These are phyloP conservation scores for Phanerochaete sordida DNA, from an alignment of 768 basidiomycete genomes.

Conservation along the genomic window DNA sequence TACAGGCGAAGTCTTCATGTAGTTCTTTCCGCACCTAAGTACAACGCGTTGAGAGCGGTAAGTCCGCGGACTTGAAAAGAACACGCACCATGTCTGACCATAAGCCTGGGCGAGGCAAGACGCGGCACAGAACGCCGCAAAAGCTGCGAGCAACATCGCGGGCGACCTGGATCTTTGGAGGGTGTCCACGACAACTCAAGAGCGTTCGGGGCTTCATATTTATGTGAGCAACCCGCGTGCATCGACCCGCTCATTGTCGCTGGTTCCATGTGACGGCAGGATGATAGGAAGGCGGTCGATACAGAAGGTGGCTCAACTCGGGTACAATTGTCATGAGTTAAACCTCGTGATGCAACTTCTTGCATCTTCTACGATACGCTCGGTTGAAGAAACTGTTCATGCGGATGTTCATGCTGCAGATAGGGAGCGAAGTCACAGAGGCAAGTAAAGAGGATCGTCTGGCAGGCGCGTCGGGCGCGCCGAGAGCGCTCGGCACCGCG, in stretches of 20 bases:
- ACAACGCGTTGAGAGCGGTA: background rate
- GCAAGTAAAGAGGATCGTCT: no score
- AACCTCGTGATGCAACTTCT: background rate
- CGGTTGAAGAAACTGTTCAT: background rate
- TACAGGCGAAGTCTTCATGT: constrained; percentile 35
- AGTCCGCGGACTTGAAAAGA: background rate
- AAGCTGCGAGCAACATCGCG: background rate
- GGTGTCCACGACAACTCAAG: background rate
- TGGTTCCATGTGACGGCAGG: background rate
- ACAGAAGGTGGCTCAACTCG: background rate
- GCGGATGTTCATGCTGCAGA: background rate
- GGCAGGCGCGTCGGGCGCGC: no score
- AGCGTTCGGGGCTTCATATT: background rate
- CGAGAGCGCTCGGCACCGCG: no score
- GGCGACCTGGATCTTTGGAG: background rate
- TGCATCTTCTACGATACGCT: background rate
- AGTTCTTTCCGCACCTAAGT: constrained; percentile 51
- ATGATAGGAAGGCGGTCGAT: background rate
- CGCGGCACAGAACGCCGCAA: background rate
- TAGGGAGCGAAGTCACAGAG: no score
- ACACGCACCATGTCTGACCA: constrained; percentile 1
- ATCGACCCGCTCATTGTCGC: background rate
- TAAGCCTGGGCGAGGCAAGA: background rate
- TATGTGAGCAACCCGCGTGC: background rate
- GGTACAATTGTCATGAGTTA: background rate